phyloP scores from a whole-genome alignment of 2,329 filamentous ascomycete species.

The Aspergillus pseudoglaucus region DNA sequence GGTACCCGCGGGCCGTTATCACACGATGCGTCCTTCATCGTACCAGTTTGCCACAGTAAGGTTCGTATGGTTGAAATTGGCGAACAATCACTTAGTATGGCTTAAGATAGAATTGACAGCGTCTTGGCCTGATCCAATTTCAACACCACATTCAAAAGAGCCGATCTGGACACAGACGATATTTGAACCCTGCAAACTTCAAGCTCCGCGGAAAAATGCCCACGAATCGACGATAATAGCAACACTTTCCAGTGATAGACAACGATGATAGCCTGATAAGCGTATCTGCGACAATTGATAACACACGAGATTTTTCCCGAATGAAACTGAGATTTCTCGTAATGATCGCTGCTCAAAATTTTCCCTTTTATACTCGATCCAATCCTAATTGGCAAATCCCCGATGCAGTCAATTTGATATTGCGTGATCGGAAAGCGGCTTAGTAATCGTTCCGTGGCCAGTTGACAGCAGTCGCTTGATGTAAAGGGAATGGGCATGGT shows the following conservation, averaged over 20 bases:
- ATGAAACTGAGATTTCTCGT: too few species aligned
- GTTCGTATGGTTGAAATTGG: neutral
- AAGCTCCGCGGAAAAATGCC: conserved; percentile 16
- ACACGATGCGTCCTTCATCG: conserved; percentile 27
- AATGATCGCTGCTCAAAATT: too few species aligned
- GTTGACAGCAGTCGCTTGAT: neutral
- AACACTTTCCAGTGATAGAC: conserved; percentile 4
- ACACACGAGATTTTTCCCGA: neutral
- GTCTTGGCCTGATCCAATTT: neutral
- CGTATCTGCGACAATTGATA: conserved; percentile 9
- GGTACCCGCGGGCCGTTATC: conserved; percentile 17
- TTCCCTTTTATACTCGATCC: conserved; percentile 18
- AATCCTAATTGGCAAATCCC: conserved; percentile 7
- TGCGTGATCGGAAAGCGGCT: conserved; percentile 21
- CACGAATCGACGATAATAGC: conserved; percentile 13
- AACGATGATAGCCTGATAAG: conserved; percentile 10
- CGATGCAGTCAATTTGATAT: conserved; percentile 24
- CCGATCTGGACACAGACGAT: conserved; percentile 6
- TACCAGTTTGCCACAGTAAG: conserved; percentile 11
- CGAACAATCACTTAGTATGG: neutral
- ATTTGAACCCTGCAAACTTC: conserved; percentile 6
- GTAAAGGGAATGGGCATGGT: neutral
- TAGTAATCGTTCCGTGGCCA: conserved; percentile 12
- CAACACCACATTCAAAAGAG: conserved; percentile 3
- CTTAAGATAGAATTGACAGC: neutral